A percentile compares a stretch with the other conserved stretches of the same genome.
Conservation (phyloP, 148 eudicot species). For the Amaranthus cruentus region DNA sequence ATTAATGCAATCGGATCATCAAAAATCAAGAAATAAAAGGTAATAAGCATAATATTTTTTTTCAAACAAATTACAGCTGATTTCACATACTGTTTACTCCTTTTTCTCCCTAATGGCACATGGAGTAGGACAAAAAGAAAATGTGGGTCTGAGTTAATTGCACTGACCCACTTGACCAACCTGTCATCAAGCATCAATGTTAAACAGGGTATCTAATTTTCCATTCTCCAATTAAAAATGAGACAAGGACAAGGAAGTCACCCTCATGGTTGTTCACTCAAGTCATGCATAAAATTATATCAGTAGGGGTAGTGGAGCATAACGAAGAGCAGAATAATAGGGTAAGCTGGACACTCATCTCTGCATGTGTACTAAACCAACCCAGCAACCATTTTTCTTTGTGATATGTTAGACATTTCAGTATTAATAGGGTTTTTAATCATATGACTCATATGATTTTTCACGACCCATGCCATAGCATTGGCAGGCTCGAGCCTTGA, state of each 20-base stretch:
- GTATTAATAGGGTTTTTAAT: too few species aligned
- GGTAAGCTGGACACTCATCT: too few species aligned
- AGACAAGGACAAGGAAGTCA: background rate
- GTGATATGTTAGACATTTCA: too few species aligned
- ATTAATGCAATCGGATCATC: background rate
- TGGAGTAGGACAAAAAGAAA: conserved; percentile 5
- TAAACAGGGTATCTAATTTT: background rate
- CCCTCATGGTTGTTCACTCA: conserved; percentile 2
- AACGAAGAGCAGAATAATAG: background rate
- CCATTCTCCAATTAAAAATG: background rate
- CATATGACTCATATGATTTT: too few species aligned
- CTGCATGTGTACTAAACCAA: too few species aligned
- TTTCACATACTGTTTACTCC: background rate
- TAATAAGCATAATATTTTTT: background rate
- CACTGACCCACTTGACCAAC: conserved; percentile 18
- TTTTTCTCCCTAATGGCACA: too few species aligned
- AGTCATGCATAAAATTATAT: conserved; percentile 4
- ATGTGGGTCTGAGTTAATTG: conserved; percentile 6
- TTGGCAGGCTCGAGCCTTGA: too few species aligned
- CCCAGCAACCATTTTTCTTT: too few species aligned
- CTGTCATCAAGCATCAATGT: conserved; percentile 13
- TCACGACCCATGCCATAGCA: too few species aligned
- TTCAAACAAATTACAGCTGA: background rate
- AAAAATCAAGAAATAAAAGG: background rate
- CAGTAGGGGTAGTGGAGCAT: background rate